These are phyloP conservation scores for Cordyceps fumosorosea DNA, from an alignment of 2,329 filamentous ascomycete genomes.

Conservation along the genomic window DNA sequence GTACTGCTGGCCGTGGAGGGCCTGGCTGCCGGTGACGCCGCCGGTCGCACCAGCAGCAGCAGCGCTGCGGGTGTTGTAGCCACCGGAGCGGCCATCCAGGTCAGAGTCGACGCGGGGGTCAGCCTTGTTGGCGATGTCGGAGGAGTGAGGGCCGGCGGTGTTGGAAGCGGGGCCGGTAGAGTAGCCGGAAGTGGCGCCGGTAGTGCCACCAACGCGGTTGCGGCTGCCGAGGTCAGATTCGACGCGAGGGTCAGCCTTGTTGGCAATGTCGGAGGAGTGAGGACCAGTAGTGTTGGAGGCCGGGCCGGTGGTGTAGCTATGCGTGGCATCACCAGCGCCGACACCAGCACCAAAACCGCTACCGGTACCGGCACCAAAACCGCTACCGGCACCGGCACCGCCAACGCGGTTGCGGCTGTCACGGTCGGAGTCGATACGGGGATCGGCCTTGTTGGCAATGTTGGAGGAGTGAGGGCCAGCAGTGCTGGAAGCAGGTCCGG, in stretches of 20 bases:
- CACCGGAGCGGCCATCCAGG: constrained; percentile 28
- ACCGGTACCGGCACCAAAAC: too few relatives aligned
- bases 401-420: constrained; percentile 29
- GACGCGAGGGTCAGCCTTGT: constrained; percentile 44
- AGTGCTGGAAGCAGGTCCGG: constrained; percentile 17
- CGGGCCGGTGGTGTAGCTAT: constrained; percentile 15
- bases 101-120: constrained; percentile 49
- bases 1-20: constrained; percentile 27
- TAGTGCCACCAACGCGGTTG: constrained; percentile 19
- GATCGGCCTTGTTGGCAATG: constrained; percentile 42
- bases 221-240: constrained; percentile 43
- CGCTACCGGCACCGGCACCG: constrained; percentile 10
- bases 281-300: constrained; percentile 27
- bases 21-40: constrained; percentile 32
- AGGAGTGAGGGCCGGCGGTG: constrained; percentile 35
- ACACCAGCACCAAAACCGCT: not conserved
- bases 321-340: not conserved
- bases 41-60: constrained; percentile 15
- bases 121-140: constrained; percentile 37
- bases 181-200: not conserved
- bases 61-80: constrained; percentile 15
- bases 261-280: constrained; percentile 38
- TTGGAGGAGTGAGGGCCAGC: constrained; percentile 38
- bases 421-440: constrained; percentile 46
- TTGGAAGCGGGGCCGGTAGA: constrained; percentile 15